Evolutionary conservation across 2,329 filamentous ascomycete genomes (phyloP).

Genomic region (Cadophora luteo-olivacea): DNA sequence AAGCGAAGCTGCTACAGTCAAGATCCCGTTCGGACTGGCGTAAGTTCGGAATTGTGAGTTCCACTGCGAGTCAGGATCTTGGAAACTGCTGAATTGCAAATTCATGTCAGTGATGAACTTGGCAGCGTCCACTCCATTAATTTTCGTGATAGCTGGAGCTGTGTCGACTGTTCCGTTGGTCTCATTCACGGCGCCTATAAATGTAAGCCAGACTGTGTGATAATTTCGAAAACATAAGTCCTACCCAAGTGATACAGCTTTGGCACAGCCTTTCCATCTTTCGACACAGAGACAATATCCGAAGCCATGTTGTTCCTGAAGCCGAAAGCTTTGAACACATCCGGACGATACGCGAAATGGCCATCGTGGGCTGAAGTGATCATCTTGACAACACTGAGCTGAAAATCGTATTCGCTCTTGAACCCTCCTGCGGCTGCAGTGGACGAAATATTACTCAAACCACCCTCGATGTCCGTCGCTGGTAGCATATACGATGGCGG

Average conservation of each 20-base stretch:
- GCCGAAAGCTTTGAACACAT: constrained; percentile 44
- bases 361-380: constrained; percentile 65
- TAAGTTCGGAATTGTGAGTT: constrained; percentile 47
- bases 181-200: constrained; percentile 1
- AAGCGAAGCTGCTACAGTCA: background rate
- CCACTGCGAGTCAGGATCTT: constrained; percentile 48
- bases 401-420: constrained; percentile 34
- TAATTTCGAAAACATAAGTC: background rate
- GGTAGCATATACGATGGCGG: constrained; percentile 30
- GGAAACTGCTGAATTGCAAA: constrained; percentile 42
- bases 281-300: constrained; percentile 62
- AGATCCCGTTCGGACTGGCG: background rate
- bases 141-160: constrained; percentile 56
- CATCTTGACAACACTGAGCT: constrained; percentile 30
- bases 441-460: constrained; percentile 28
- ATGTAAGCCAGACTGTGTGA: background rate
- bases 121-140: constrained; percentile 59
- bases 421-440: constrained; percentile 29
- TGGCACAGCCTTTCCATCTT: constrained; percentile 61
- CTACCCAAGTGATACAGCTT: constrained; percentile 51
- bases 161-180: constrained; percentile 23
- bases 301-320: constrained; percentile 39
- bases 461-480: constrained; percentile 33
- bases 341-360: constrained; percentile 43
- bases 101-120: constrained; percentile 54